Base-by-base conservation (phyloP, 2,329 filamentous ascomycete species). In the Xylaria sp. region DNA sequence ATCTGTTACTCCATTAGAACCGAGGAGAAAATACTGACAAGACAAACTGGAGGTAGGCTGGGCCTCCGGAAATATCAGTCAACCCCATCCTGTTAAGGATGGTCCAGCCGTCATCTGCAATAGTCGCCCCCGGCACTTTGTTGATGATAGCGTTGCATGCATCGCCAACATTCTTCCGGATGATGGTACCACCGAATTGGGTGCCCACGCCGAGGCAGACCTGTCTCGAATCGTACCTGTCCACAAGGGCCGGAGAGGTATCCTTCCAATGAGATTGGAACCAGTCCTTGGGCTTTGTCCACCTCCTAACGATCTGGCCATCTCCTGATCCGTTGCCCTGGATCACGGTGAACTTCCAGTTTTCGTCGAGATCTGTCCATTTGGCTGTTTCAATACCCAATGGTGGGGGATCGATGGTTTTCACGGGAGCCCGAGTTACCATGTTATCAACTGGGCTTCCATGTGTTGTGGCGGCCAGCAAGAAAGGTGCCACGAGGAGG, bases 71-170 rank as follows among this genome's bases (percentile, higher is more conserved):
- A 13, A 29, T 34, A 44, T 44, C 42, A 29, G 42, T 34, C 9
- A 44, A 17, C 6, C 42, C 42, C 42, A 44, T 44, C 11, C 42
- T 44, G 22, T 44, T 44, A 2, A 44, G 42, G 24, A 44, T 16
- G 21, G 42, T 44, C 42, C 42, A 44, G 42, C 42, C 42, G 42
- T 44, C 42, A 7, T 44, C 42, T 7, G 42, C 42, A 34, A 44
- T 26, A n/a, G 42, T 44, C 13, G 42, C 24, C 24, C 42, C 42
- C 21, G 42, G 42, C 5, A 44, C 42, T 22, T 19, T 44, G 21
- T 34, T 34, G 24, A 44, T 44, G 42, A 44, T 26, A 19, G 42
- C 42, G 24, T 34, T 44, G 42, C 42, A 44, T 8, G 42, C 42
- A n/a, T 44, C 42, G 24, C 42, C 42, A 11, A 44, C 22, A 19